These are phyloP conservation scores for Mortierella sp. DNA, from an alignment of 371 early-diverging fungal genomes.

Conservation along the genomic window DNA sequence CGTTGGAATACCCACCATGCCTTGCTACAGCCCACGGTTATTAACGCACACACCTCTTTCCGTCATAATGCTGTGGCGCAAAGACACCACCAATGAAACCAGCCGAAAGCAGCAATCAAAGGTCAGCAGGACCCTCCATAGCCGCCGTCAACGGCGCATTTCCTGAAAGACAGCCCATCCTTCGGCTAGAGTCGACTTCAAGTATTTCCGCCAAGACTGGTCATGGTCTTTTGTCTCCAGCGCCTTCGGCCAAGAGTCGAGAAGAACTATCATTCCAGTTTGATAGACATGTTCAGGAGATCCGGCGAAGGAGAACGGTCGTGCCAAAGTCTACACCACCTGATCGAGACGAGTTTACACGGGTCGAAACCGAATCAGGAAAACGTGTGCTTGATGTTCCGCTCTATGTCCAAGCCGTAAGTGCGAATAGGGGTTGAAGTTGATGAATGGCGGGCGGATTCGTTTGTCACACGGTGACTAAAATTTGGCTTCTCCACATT, in stretches of 20 bases:
- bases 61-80: not conserved
- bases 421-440: not conserved
- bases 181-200: not conserved
- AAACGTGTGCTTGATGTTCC: conserved; percentile 36
- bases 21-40: too few species aligned
- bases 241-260: conserved; percentile 3
- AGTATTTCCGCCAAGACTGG: too few species aligned
- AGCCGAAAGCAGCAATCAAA: not conserved
- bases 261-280: conserved; percentile 48
- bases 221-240: not conserved
- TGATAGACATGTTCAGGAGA: conserved; percentile 53
- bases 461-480: too few species aligned
- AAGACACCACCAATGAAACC: conserved; percentile 20
- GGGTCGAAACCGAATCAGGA: conserved; percentile 38
- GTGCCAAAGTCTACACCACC: conserved; percentile 22
- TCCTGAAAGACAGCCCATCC: conserved; percentile 1
- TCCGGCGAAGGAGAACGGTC: conserved; percentile 41
- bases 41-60: not conserved
- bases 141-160: conserved; percentile 15
- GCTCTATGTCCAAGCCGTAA: conserved; percentile 40
- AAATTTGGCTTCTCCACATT: not conserved
- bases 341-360: conserved; percentile 33
- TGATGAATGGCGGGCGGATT: too few species aligned
- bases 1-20: too few species aligned
- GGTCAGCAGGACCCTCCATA: not conserved